phyloP scores from a whole-genome alignment of 129 eudicot species.

The Ambrosia artemisiifolia region DNA sequence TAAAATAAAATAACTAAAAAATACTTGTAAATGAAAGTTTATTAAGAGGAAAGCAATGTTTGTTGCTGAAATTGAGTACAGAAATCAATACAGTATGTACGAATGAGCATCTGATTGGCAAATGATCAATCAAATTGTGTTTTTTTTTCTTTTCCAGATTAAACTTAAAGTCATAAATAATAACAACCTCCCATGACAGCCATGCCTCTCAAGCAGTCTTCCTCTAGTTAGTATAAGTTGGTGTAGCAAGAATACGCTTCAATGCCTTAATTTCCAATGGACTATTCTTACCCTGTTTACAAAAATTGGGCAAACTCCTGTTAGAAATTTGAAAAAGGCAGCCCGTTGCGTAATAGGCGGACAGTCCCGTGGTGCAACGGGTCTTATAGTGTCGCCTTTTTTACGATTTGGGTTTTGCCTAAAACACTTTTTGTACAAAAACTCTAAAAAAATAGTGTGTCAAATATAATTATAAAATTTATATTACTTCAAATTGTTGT shows the following conservation, averaged over 20 bases:
- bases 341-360: neutral
- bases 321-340: neutral
- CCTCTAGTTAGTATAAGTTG: neutral
- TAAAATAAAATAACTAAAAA: neutral
- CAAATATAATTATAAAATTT: neutral
- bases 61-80: neutral
- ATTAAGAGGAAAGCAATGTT: neutral
- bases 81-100: constrained; percentile 2
- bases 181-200: neutral
- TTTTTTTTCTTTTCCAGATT: neutral
- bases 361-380: neutral
- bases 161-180: neutral
- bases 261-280: constrained; percentile 1
- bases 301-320: neutral
- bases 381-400: neutral
- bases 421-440: neutral
- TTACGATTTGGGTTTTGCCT: neutral
- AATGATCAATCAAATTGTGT: neutral
- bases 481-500: no score
- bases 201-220: neutral
- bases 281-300: neutral
- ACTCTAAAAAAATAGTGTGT: neutral
- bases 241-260: constrained; percentile 11
- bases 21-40: neutral
- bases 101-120: neutral